These are phyloP conservation scores for Dothistroma pini DNA, from an alignment of 2,329 filamentous ascomycete genomes.

Conservation along the genomic window DNA sequence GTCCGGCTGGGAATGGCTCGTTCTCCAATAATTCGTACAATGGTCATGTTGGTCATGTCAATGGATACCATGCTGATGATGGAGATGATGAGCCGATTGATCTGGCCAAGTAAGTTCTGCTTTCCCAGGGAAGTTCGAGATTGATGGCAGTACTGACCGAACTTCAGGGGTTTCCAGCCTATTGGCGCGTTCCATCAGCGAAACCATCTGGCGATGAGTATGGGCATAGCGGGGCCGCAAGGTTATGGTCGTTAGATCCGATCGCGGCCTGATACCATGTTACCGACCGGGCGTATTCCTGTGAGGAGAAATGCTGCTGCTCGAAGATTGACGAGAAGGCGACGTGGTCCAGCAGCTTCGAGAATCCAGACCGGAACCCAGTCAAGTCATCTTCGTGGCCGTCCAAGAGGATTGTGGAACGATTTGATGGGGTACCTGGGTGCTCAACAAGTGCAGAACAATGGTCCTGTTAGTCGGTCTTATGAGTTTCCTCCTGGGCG, in stretches of 20 bases:
- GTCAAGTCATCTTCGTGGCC: too few species aligned
- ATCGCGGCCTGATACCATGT: neutral
- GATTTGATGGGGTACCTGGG: too few species aligned
- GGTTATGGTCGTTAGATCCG: constrained; percentile 23
- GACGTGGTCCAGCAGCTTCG: too few species aligned
- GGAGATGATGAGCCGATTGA: constrained; percentile 48
- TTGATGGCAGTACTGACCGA: constrained; percentile 13
- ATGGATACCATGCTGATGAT: constrained; percentile 37
- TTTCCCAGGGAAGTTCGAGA: neutral
- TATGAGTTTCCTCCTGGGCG: too few species aligned
- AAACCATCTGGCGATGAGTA: constrained; percentile 31
- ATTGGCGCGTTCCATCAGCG: constrained; percentile 47
- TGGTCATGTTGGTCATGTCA: constrained; percentile 6
- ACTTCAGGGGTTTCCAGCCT: constrained; percentile 46
- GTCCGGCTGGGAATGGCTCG: constrained; percentile 12
- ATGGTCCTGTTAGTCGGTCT: too few species aligned
- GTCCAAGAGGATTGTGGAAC: too few species aligned
- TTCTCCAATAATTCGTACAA: constrained; percentile 9
- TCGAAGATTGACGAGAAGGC: too few species aligned
- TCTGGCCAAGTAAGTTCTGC: constrained; percentile 45
- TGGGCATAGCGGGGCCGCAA: constrained; percentile 23
- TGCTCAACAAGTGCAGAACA: too few species aligned
- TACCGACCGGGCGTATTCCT: neutral
- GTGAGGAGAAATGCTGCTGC: too few species aligned
- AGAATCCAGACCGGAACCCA: too few species aligned